These are phyloP conservation scores for Hanseniaspora mollemarum DNA, from an alignment of 805 yeast species.

Conservation along the genomic window DNA sequence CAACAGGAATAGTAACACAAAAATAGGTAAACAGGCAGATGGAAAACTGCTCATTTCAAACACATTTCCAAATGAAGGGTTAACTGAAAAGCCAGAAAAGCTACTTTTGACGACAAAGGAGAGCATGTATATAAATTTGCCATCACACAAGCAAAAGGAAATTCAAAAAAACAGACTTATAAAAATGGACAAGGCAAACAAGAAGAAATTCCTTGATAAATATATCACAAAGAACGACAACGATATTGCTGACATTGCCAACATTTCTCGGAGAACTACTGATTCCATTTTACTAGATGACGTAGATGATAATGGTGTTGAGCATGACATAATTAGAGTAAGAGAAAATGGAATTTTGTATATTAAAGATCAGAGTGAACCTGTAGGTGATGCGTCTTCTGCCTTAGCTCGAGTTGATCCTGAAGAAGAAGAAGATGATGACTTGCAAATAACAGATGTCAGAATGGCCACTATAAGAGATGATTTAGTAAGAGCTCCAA, in stretches of 20 bases:
- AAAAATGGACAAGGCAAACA: not conserved
- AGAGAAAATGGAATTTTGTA: not conserved
- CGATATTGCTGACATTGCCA: not conserved
- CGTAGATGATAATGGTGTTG: not conserved
- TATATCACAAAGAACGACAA: slow-evolving; percentile 1
- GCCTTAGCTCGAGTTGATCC: not conserved
- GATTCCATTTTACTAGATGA: slow-evolving; percentile 10
- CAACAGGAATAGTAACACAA: no score
- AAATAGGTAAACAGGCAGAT: no score
- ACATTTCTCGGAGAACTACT: slow-evolving; percentile 13
- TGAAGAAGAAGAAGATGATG: not conserved
- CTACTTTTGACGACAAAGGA: not conserved
- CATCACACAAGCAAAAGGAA: not conserved
- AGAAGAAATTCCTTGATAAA: not conserved
- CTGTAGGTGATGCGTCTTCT: not conserved
- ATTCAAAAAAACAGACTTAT: not conserved
- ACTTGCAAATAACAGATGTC: not conserved
- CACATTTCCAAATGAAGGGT: not conserved
- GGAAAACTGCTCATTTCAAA: not conserved
- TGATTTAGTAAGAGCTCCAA: not conserved
- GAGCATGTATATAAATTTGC: not conserved
- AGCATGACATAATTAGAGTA: not conserved
- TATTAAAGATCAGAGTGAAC: not conserved
- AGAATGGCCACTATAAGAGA: not conserved
- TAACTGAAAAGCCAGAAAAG: not conserved